Evolutionary conservation across 73 alveolate genomes (phyloP).

Genomic region (Breviolum minutum): DNA sequence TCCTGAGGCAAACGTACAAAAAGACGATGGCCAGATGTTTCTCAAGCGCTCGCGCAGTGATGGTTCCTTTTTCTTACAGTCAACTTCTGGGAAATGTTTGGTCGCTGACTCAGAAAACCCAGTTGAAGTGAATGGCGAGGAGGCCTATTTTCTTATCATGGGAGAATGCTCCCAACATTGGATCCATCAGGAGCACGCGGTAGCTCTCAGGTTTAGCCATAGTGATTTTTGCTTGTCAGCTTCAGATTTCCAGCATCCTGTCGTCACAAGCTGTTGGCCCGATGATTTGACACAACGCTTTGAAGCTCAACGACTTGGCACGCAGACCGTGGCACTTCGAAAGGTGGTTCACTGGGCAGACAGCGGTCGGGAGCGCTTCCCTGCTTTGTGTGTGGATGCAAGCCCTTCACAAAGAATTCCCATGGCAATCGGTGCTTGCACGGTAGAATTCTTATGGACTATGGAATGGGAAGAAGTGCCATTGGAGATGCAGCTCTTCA

Average conservation of each 20-base stretch:
- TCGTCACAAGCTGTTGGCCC: conserved; percentile 52
- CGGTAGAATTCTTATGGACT: conserved; percentile 9
- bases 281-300: conserved; percentile 40
- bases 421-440: neutral
- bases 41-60: neutral
- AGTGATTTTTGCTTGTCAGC: neutral
- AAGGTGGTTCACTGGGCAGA: conserved; percentile 8
- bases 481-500: conserved; percentile 36
- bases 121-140: neutral
- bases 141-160: neutral
- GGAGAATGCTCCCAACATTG: conserved; percentile 36
- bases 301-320: neutral
- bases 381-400: conserved; percentile 16
- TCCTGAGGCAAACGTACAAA: neutral
- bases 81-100: neutral
- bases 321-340: neutral
- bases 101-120: neutral
- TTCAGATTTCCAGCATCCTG: conserved; percentile 18
- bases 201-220: neutral
- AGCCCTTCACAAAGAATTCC: neutral
- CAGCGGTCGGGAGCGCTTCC: conserved; percentile 62
- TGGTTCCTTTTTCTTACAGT: neutral
- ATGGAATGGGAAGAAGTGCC: conserved; percentile 56
- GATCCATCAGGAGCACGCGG: neutral
- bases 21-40: conserved; percentile 12